phyloP scores from a whole-genome alignment of 371 early-diverging fungal species.

The Mucor piriformis region DNA sequence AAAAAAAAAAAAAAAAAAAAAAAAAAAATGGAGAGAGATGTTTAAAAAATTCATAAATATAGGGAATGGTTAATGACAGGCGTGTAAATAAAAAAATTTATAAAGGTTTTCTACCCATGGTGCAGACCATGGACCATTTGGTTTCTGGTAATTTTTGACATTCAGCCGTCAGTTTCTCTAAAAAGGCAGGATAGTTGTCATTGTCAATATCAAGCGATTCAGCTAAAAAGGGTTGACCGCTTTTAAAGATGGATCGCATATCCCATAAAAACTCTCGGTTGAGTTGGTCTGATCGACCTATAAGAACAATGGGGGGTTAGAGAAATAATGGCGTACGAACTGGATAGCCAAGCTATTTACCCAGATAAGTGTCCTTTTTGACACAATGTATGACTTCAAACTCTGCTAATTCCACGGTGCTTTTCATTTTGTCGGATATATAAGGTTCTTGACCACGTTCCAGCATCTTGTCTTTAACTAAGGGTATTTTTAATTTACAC shows the following conservation, averaged over 20 bases:
- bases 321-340: background rate
- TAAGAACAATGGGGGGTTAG: background rate
- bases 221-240: constrained; percentile 20
- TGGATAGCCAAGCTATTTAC: constrained; percentile 6
- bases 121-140: constrained; percentile 22
- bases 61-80: constrained; percentile 21
- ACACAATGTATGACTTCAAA: constrained; percentile 31
- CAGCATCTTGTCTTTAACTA: constrained; percentile 34
- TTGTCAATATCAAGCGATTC: constrained; percentile 8
- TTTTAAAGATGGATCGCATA: constrained; percentile 21
- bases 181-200: constrained; percentile 24
- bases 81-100: constrained; percentile 8
- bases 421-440: constrained; percentile 41
- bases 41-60: background rate
- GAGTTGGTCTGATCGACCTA: constrained; percentile 24
- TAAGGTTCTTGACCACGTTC: constrained; percentile 54
- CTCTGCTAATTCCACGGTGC: constrained; percentile 34
- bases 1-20: background rate
- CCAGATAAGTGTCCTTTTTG: constrained; percentile 15
- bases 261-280: constrained; percentile 30
- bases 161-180: constrained; percentile 14
- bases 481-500: constrained; percentile 1
- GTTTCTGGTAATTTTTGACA: constrained; percentile 18
- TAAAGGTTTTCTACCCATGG: constrained; percentile 23
- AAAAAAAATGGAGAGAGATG: background rate